Evolutionary conservation across 257 asterid species (phyloP), one percentile per base, ranked within the genome.

Genomic region (Scutellaria baicalensis): DNA sequence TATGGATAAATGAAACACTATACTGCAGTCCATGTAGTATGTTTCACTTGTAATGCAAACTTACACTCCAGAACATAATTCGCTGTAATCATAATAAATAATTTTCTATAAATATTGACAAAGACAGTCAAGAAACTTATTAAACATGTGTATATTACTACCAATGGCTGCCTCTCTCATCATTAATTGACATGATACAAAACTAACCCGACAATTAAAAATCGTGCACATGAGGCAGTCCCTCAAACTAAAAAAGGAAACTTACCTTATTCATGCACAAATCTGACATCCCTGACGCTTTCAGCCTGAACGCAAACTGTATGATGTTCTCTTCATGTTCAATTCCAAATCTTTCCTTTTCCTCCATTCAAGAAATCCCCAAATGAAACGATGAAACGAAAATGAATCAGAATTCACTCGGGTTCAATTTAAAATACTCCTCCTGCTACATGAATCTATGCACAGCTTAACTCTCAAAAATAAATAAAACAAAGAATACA

Each of bases 261-360:
- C 73, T 61, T 72, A 86, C 97, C 83, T 83, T 84, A 21, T 81
- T 81, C 44, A 70, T 5, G 69, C 74, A 77, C 71, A 82, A 80
- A 44, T 84, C 85, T 71, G 93, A 78, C 95, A 87, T 90, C 74
- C 83, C 85, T 80, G 55, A 76, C 59, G 61, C 67, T 70, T 73
- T 83, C 81, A 82, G 48, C 89, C 86, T 45, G 89, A 74, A 75
- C 84, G 69, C 78, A 77, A 79, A 69, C 79, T 75, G 68, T 60
- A 55, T 21, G 81, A 73, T 57, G 59, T 67, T 69, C 49, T 75
- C 80, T 64, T 79, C 92, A 81, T 81, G 71, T 65, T 81, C 68
- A 75, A 54, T 48, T 55, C 78, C 79, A 75, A 77, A 73, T 21
- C 66, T 70, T 80, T 72, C 82, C 64, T 80, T 78, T 50, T 78